A percentile compares a stretch with the other conserved stretches of the same genome.
These are phyloP conservation scores for Hypoxylon perforatum DNA, from an alignment of 495 filamentous ascomycete species.

Conservation along the genomic window DNA sequence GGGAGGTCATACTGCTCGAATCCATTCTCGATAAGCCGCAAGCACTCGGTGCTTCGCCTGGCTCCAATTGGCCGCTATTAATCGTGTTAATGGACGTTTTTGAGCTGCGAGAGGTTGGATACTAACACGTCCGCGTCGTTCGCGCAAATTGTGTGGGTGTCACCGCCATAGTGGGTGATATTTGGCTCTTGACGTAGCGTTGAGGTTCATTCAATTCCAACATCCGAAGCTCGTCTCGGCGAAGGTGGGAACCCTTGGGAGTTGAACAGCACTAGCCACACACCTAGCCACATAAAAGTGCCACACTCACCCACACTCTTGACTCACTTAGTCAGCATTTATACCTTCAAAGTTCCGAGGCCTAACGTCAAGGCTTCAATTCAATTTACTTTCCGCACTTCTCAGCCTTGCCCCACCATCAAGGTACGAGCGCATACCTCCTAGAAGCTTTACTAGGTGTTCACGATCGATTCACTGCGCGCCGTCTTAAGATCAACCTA, in stretches of 20 bases:
- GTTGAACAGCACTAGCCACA: not conserved
- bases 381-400: conserved; percentile 13
- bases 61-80: conserved; percentile 81
- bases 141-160: conserved; percentile 93
- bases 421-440: conserved; percentile 7
- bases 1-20: conserved; percentile 80
- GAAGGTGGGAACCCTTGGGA: conserved; percentile 26
- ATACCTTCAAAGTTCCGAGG: not conserved
- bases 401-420: conserved; percentile 42
- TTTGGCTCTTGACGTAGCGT: conserved; percentile 33
- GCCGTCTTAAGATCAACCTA: no score
- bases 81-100: conserved; percentile 29
- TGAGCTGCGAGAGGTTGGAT: not conserved
- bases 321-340: conserved; percentile 5
- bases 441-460: not conserved
- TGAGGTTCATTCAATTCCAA: conserved; percentile 39
- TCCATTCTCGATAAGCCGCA: conserved; percentile 90
- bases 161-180: conserved; percentile 65
- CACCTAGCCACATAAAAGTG: conserved; percentile 24
- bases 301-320: conserved; percentile 27
- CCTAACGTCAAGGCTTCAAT: conserved; percentile 26
- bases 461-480: conserved; percentile 4
- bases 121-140: conserved; percentile 89
- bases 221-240: conserved; percentile 27
- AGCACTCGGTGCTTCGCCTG: conserved; percentile 87